Conservation (phyloP, 768 basidiomycete genomes). For the Boletales sp. region DNA sequence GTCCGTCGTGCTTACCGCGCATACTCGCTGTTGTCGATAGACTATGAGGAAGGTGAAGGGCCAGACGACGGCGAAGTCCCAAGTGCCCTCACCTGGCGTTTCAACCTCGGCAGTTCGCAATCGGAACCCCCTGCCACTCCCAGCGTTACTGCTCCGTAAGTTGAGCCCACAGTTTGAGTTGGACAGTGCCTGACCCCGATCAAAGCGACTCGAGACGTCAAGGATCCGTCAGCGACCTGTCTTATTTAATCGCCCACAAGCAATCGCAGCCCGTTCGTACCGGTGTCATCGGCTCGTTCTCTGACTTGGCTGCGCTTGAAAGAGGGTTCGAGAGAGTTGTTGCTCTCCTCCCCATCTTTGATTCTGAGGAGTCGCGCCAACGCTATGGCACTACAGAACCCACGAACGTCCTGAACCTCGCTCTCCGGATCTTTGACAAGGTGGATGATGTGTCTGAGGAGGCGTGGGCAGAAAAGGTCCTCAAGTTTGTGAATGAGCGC, state of each 20-base stretch:
- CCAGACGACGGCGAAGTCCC: constrained; percentile 81
- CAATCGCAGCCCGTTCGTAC: constrained; percentile 87
- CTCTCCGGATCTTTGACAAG: constrained; percentile 83
- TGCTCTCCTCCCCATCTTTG: constrained; percentile 69
- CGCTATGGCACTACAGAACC: constrained; percentile 74
- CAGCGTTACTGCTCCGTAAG: constrained; percentile 42
- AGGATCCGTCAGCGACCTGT: constrained; percentile 93
- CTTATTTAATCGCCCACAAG: constrained; percentile 83
- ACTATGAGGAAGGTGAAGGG: constrained; percentile 91
- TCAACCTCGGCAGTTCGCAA: constrained; percentile 88
- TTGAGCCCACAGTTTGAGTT: not conserved
- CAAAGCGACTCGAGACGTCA: constrained; percentile 66
- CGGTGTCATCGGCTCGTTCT: constrained; percentile 91
- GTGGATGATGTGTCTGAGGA: constrained; percentile 74
- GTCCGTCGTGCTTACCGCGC: constrained; percentile 94
- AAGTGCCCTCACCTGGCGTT: constrained; percentile 85
- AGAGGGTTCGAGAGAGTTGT: constrained; percentile 76
- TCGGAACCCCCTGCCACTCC: constrained; percentile 79
- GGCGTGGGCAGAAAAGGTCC: constrained; percentile 71
- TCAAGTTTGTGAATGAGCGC: constrained; percentile 67
- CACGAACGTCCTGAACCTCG: constrained; percentile 93
- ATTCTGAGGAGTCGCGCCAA: constrained; percentile 64
- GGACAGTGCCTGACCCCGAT: constrained; percentile 7
- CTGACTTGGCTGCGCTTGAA: constrained; percentile 61
- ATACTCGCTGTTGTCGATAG: constrained; percentile 86